Base-by-base conservation (phyloP, 2,329 filamentous ascomycete genomes). In the Aspergillus sergii region DNA sequence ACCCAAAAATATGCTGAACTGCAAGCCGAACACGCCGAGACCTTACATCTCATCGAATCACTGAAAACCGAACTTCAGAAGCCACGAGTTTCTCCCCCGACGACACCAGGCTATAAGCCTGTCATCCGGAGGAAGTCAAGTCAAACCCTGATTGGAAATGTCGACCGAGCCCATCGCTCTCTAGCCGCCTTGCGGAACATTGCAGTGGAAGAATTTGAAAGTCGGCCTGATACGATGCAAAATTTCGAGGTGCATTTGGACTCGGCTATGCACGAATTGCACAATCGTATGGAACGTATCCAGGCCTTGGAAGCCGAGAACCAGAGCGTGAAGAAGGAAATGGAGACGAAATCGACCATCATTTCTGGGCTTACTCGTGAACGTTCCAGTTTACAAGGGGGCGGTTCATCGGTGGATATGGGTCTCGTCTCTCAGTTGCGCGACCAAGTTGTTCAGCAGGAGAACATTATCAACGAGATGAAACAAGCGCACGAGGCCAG, bases 291-390 rank as follows among this genome's bases (percentile, higher is more conserved):
- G 45, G 94, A 98, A 76, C 89, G 94, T 32, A 94, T 97, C 59
- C 92, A 96, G 73, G 89, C 94, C 71, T 84, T 99, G 16, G 95
- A 99, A 77, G 88, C 89, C 7, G 94, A 97, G 69, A 87, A 97
- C 61, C 83, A 89, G 30, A 89, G 88, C 4, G 88, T 93, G 26
- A 95, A 92, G 82, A 97, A 93, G 81, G 95, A 99, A 78, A 96
- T 98, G 90, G 95, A 99, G 75, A 89, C 87, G 66, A 99, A 99
- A 86, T 93, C 94, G 83, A 92, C 92, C 34, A 94, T 99, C 74
- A 98, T 99, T 70, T 92, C 93, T 34, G 95, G 95, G 8, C 84
- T 99, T 66, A 96, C 95, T 4, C 90, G 95, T 59, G 96, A 99
- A 78, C 86, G 96, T 63, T 94, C 93, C 3, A 97, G 93, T 79